These are phyloP conservation scores for Fusarium armeniacum DNA, from an alignment of 2,329 filamentous ascomycete genomes.

Conservation along the genomic window DNA sequence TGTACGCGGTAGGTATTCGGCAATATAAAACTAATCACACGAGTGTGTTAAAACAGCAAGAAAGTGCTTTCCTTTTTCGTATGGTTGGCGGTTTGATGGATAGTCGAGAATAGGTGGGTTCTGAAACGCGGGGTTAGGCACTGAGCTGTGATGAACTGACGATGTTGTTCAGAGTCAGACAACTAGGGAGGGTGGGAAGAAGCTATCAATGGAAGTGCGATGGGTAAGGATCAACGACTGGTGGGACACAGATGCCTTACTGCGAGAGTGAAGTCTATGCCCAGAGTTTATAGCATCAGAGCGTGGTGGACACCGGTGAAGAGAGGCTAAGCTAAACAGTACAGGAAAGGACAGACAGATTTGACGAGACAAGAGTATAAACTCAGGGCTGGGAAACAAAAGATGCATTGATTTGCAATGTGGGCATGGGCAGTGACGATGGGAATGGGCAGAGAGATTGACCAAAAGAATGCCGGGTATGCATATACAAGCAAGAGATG, in stretches of 20 bases:
- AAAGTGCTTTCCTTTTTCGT: conserved; percentile 4
- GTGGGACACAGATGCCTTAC: background rate
- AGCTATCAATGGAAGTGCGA: conserved; percentile 5
- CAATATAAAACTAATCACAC: background rate
- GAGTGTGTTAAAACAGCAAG: background rate
- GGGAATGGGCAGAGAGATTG: conserved; percentile 14
- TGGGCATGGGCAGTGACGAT: background rate
- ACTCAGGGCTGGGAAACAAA: conserved; percentile 13
- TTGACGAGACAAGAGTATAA: conserved; percentile 16
- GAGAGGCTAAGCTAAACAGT: conserved; percentile 8
- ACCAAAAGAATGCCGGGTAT: conserved; percentile 24
- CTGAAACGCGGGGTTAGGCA: conserved; percentile 40
- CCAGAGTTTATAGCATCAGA: background rate
- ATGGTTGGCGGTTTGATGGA: background rate
- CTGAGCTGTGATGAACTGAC: conserved; percentile 25
- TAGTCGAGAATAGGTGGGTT: conserved; percentile 25
- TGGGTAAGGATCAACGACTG: background rate
- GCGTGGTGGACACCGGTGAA: conserved; percentile 9
- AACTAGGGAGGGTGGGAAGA: conserved; percentile 2
- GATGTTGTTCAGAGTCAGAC: conserved; percentile 2
- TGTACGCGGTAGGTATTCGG: background rate
- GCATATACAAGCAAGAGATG: conserved; percentile 41
- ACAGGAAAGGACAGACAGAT: conserved; percentile 4
- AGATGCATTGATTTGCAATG: conserved; percentile 21
- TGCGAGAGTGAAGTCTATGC: background rate